Evolutionary conservation across 2,329 filamentous ascomycete species (phyloP).

Genomic region (Colletotrichum zoysiae): DNA sequence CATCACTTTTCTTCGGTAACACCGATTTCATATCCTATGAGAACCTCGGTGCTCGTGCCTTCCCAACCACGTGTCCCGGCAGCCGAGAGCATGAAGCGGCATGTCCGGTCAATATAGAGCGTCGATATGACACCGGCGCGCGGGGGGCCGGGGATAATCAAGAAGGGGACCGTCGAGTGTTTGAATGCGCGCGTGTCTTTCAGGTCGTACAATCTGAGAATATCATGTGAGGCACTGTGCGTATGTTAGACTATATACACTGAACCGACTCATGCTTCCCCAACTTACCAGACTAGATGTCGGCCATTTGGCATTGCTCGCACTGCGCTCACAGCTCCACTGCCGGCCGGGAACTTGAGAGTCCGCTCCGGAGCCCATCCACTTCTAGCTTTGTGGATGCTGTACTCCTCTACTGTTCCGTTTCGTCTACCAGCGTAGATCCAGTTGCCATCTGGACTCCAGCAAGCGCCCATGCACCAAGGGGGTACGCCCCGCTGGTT

Average conservation of each 20-base stretch:
- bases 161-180: conserved; percentile 87
- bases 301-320: conserved; percentile 92
- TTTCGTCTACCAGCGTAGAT: conserved; percentile 95
- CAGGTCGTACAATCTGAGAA: conserved; percentile 91
- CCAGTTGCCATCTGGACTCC: conserved; percentile 94
- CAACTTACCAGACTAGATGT: conserved; percentile 81
- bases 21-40: conserved; percentile 93
- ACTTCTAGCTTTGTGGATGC: conserved; percentile 78
- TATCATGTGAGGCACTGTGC: conserved; percentile 88
- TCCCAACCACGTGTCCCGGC: conserved; percentile 97
- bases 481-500: conserved; percentile 83
- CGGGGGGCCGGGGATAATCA: conserved; percentile 91
- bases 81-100: conserved; percentile 90
- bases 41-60: conserved; percentile 86
- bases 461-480: conserved; percentile 98
- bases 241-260: conserved; percentile 4
- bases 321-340: conserved; percentile 89
- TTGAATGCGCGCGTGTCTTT: conserved; percentile 73
- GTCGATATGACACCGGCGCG: conserved; percentile 88
- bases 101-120: conserved; percentile 88
- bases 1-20: conserved; percentile 44
- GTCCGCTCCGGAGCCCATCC: conserved; percentile 80
- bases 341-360: conserved; percentile 90
- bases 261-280: conserved; percentile 11
- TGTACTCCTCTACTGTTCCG: conserved; percentile 94